Evolutionary conservation across 441 rosid genomes (phyloP), one percentile per base, ranked within the genome.

Genomic region (Euphorbia celastroides): DNA sequence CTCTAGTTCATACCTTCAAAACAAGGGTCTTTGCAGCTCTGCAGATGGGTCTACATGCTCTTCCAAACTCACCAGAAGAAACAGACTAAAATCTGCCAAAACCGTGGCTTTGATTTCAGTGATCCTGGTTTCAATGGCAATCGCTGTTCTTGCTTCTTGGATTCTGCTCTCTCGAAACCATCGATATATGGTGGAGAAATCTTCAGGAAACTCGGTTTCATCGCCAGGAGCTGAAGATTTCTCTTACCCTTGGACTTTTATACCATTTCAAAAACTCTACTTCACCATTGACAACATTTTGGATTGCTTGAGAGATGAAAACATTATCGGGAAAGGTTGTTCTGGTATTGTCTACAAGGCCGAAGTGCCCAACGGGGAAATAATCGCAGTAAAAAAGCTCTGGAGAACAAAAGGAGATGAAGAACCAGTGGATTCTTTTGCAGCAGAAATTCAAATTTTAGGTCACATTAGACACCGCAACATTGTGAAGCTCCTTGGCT

Each of bases 211-310:
- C 5, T 81, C 77, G 19, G 73, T 78, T 6, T 71, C 83, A 19
- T 61, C 75, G 20, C 60, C 86, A 0, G 83, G 83, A 50, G 79
- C 82, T 13, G 98, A 93, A 57, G 98, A 93, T 69, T 90, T 90
- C 72, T 93, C 97, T 0, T 87, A 86, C 68, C 98, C 97, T 2
- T 93, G 96, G 97, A 88, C 97, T 5, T 93, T 90, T 78, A 93
- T 90, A 65, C 98, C 98, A 20, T 93, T 93, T 66, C 94, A 90
- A 61, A 90, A 88, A 77, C 86, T 88, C 52, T 78, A 73, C 69
- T 87, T 87, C 70, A 81, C 85, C 52, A 78, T 88, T 42, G 91
- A 90, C 62, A 90, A 84, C 83, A 86, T 93, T 63, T 75, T 93
- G 54, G 84, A 85, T 25, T 83, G 88, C 77, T 78, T 93, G 55